Evolutionary conservation across 306 rosid species (phyloP).

Genomic region (Cucurbita moschata): DNA sequence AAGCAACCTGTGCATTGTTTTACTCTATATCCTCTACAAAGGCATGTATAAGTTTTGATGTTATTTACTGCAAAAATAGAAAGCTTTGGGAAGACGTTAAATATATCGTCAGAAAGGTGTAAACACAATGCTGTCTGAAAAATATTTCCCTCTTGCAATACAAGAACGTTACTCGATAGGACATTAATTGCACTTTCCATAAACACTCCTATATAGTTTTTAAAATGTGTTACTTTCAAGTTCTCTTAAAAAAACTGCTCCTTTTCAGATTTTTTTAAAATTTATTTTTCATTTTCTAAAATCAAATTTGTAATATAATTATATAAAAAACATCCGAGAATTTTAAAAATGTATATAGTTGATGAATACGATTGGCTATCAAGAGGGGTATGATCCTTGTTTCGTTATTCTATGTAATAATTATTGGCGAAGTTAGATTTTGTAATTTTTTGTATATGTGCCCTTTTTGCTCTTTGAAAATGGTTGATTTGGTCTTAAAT

Average conservation of each 20-base stretch:
- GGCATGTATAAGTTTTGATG: constrained; percentile 27
- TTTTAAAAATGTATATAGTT: not conserved
- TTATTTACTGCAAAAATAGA: not conserved
- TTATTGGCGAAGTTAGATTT: not conserved
- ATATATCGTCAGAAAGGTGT: not conserved
- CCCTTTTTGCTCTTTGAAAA: not conserved
- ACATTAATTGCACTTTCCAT: not conserved
- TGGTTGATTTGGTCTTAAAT: not conserved
- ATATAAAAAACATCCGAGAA: not conserved
- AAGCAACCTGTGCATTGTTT: constrained; percentile 86
- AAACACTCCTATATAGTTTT: not conserved
- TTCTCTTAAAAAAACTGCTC: not conserved
- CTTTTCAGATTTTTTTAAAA: not conserved
- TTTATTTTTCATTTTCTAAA: not conserved
- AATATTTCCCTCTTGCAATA: not conserved
- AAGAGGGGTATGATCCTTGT: not conserved
- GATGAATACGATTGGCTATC: not conserved
- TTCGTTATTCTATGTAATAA: not conserved
- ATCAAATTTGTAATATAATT: not conserved
- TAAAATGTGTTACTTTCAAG: not conserved
- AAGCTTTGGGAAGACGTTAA: not conserved
- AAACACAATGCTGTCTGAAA: not conserved
- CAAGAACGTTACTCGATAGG: not conserved
- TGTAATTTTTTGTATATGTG: not conserved
- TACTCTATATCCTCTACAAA: constrained; percentile 96